Evolutionary conservation across 2,329 filamentous ascomycete species (phyloP).

Genomic region (Pseudogymnoascus sp.): DNA sequence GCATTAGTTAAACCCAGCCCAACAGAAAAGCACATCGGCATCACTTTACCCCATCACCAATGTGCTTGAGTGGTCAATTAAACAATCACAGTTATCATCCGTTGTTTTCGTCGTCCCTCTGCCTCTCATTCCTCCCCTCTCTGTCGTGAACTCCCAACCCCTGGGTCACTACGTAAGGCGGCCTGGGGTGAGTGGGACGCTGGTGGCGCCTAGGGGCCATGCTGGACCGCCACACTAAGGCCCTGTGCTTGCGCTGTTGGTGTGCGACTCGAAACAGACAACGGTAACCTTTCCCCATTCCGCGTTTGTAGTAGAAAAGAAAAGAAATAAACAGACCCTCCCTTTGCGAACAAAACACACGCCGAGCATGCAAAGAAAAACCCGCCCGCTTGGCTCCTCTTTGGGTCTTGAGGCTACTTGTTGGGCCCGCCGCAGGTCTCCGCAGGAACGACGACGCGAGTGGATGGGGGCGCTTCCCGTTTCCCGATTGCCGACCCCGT

Average conservation of each 20-base stretch:
- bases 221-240: conserved; percentile 1
- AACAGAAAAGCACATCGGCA: not conserved
- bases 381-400: not conserved
- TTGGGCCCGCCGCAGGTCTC: not conserved
- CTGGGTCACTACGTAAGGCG: conserved; percentile 4
- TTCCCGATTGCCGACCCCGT: conserved; percentile 2
- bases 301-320: not conserved
- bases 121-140: not conserved
- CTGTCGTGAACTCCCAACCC: not conserved
- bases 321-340: not conserved
- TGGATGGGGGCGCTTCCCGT: conserved; percentile 3
- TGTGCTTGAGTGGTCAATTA: not conserved
- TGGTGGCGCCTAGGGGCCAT: not conserved
- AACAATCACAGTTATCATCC: not conserved
- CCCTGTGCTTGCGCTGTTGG: not conserved
- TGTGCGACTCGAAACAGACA: conserved; percentile 1
- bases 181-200: not conserved
- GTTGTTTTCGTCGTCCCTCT: not conserved
- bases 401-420: not conserved
- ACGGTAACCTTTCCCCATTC: not conserved
- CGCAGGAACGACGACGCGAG: not conserved
- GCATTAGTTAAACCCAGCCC: not conserved
- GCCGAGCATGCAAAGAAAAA: not conserved
- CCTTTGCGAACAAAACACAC: not conserved
- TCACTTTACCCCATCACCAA: not conserved